phyloP scores from a whole-genome alignment of 768 basidiomycete species.

The Rhodotorula babjevae region DNA sequence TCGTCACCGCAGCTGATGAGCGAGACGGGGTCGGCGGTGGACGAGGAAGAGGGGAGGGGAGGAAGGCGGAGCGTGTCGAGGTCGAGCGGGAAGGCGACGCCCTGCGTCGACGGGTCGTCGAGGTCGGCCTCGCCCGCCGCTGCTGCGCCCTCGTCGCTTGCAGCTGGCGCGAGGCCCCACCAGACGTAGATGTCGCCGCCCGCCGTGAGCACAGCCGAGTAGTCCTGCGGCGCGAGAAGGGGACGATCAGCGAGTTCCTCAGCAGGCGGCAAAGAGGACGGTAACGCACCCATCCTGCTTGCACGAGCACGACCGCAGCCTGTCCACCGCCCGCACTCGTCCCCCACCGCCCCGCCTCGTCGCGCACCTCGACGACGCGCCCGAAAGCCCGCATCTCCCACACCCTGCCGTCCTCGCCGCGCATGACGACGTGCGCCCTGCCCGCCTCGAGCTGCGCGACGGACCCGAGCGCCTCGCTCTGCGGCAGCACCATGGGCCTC shows the following conservation, averaged over 20 bases:
- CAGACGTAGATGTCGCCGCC: constrained; percentile 69
- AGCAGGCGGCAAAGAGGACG: no score
- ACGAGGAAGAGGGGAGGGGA: neutral
- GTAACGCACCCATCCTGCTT: constrained; percentile 19
- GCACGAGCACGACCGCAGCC: neutral
- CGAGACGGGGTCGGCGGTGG: constrained; percentile 53
- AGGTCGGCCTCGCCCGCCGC: constrained; percentile 14
- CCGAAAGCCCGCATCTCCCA: constrained; percentile 79
- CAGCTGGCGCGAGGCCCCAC: constrained; percentile 50
- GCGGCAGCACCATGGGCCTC: constrained; percentile 56
- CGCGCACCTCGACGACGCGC: constrained; percentile 48
- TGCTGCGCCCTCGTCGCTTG: neutral
- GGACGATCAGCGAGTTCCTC: neutral
- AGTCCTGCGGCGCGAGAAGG: constrained; percentile 54
- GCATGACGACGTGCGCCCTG: constrained; percentile 62
- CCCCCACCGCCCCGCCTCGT: constrained; percentile 18
- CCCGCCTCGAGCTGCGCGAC: constrained; percentile 60
- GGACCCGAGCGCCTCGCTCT: constrained; percentile 48
- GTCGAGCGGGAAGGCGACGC: constrained; percentile 22
- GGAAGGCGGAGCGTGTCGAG: constrained; percentile 34
- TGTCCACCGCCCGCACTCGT: neutral
- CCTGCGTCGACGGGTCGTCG: neutral
- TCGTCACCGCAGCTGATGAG: constrained; percentile 75
- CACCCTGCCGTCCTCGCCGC: constrained; percentile 59
- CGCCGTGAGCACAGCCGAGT: constrained; percentile 67